Conservation (phyloP, 306 rosid genomes). For the Albizia julibrissin region DNA sequence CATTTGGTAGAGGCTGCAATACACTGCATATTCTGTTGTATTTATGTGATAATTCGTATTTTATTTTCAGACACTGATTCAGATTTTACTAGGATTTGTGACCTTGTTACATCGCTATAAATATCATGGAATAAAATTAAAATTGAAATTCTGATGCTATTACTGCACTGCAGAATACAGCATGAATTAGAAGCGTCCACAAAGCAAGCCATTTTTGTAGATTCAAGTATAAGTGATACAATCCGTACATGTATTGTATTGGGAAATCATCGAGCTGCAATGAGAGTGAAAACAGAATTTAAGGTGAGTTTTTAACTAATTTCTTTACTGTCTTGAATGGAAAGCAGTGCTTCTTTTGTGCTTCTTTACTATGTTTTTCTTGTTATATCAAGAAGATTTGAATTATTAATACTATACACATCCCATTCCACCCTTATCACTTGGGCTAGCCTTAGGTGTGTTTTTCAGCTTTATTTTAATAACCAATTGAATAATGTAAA, state of each 20-base stretch:
- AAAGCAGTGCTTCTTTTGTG: slow-evolving; percentile 26
- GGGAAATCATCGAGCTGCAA: slow-evolving; percentile 95
- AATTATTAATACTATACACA: background rate
- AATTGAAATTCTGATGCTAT: slow-evolving; percentile 27
- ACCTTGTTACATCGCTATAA: slow-evolving; percentile 23
- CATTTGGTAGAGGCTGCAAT: slow-evolving; percentile 24
- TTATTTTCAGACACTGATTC: slow-evolving; percentile 11
- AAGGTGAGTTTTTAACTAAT: slow-evolving; percentile 58
- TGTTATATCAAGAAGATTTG: background rate
- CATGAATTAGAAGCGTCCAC: slow-evolving; percentile 89
- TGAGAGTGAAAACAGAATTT: slow-evolving; percentile 88
- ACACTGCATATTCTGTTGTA: slow-evolving; percentile 6
- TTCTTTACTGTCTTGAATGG: slow-evolving; percentile 1
- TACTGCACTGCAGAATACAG: slow-evolving; percentile 64
- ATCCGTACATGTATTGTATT: slow-evolving; percentile 95
- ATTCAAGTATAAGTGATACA: slow-evolving; percentile 94
- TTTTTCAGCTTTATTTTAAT: slow-evolving; percentile 14
- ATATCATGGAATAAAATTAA: slow-evolving; percentile 11
- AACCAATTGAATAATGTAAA: background rate
- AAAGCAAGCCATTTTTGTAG: slow-evolving; percentile 97
- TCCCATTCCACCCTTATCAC: background rate
- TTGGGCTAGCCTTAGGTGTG: background rate
- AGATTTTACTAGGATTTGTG: slow-evolving; percentile 16
- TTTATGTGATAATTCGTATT: slow-evolving; percentile 16
- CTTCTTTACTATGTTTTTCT: slow-evolving; percentile 14